Percentiles rank a stretch among this genome's conserved stretches.
phyloP scores from a whole-genome alignment of 2,329 filamentous ascomycete genomes.

The Alternaria consortialis region DNA sequence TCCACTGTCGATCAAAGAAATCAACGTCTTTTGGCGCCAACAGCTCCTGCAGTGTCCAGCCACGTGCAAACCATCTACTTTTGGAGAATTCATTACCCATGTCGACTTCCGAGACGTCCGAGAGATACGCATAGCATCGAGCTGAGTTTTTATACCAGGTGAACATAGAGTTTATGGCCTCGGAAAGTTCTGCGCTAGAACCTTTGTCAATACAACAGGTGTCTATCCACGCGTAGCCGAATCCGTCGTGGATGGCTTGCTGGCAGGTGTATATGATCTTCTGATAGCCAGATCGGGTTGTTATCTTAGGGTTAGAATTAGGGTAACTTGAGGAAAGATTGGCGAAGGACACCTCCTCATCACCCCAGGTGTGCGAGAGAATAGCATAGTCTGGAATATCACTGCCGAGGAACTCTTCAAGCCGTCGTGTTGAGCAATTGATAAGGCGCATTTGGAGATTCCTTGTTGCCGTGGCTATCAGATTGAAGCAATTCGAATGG shows the following conservation, averaged over 20 bases:
- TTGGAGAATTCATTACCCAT: background rate
- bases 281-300: background rate
- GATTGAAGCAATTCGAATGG: too few relatives aligned
- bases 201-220: conserved; percentile 19
- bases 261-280: background rate
- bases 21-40: background rate
- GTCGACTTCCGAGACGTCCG: background rate
- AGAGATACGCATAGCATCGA: conserved; percentile 15
- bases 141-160: conserved; percentile 5
- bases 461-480: background rate
- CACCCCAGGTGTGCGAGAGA: too few relatives aligned
- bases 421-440: background rate
- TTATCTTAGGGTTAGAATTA: too few relatives aligned
- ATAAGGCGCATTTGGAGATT: background rate
- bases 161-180: conserved; percentile 14
- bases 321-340: too few relatives aligned
- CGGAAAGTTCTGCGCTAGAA: conserved; percentile 12
- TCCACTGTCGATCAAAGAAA: background rate
- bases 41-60: conserved; percentile 8
- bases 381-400: background rate
- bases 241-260: background rate
- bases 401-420: conserved; percentile 1
- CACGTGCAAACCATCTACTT: conserved; percentile 7
- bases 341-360: too few relatives aligned
- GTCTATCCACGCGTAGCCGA: conserved; percentile 12